Conservation (phyloP, 768 basidiomycete genomes). For the Lyophyllum semitale region DNA sequence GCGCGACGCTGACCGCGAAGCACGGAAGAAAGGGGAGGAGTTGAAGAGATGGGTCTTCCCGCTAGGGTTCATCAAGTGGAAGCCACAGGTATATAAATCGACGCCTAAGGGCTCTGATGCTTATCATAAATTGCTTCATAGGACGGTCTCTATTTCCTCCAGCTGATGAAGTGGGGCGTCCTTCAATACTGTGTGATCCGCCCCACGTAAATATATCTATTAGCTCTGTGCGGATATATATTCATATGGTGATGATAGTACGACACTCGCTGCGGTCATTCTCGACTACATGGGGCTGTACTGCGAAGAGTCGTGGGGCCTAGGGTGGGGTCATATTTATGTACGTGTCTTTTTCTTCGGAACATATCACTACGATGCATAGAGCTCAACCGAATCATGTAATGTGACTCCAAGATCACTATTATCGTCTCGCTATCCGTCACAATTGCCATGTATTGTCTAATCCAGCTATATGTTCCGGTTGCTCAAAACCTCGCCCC, state of each 20-base stretch:
- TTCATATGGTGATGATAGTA: conserved; percentile 29
- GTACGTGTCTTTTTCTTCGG: conserved; percentile 37
- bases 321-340: conserved; percentile 70
- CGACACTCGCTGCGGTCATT: conserved; percentile 62
- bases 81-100: conserved; percentile 43
- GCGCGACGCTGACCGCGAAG: conserved; percentile 48
- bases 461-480: conserved; percentile 69
- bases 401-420: conserved; percentile 43
- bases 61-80: conserved; percentile 60
- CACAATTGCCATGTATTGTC: conserved; percentile 76
- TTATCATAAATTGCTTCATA: conserved; percentile 23
- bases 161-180: conserved; percentile 77
- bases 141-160: conserved; percentile 71
- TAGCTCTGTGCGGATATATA: background rate
- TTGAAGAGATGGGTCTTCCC: conserved; percentile 71
- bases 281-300: conserved; percentile 68
- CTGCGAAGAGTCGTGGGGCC: conserved; percentile 71
- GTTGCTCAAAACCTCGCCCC: conserved; percentile 55
- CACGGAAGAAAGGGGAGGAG: conserved; percentile 42
- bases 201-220: conserved; percentile 43
- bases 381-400: background rate
- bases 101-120: background rate
- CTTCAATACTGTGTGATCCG: conserved; percentile 72
- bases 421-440: conserved; percentile 69
- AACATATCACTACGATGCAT: background rate